A percentile compares a stretch with the other conserved stretches of the same genome.
Evolutionary conservation across 2,329 filamentous ascomycete genomes (phyloP).

Genomic region (Calonectria honghensis): DNA sequence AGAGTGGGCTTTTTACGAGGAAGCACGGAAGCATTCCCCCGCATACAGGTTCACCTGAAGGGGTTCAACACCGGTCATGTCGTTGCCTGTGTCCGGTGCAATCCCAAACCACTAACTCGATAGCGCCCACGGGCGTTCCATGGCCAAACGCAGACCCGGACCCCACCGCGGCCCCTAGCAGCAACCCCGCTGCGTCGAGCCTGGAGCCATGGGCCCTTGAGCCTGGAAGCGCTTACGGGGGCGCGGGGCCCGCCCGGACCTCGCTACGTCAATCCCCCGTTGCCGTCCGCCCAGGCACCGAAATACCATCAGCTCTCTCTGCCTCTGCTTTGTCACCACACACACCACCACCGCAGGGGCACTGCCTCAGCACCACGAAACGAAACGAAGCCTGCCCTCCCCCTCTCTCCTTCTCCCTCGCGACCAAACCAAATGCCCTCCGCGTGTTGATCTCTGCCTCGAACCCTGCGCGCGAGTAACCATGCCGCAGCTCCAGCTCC

Average conservation of each 20-base stretch:
- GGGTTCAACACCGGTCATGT: background rate
- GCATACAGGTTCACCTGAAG: background rate
- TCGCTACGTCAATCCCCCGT: slow-evolving; percentile 25
- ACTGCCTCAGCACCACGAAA: slow-evolving; percentile 1
- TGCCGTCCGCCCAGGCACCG: slow-evolving; percentile 45
- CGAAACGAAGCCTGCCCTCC: background rate
- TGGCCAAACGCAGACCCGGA: background rate
- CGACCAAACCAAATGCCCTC: slow-evolving; percentile 13
- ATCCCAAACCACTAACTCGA: background rate
- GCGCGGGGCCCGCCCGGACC: slow-evolving; percentile 18
- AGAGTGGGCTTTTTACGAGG: background rate
- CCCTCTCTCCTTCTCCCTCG: background rate
- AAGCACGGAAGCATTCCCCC: background rate
- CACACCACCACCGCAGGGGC: slow-evolving; percentile 19
- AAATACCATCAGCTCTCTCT: slow-evolving; percentile 26
- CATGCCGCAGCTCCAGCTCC: slow-evolving; percentile 56
- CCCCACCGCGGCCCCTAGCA: slow-evolving; percentile 43
- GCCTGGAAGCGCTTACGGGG: slow-evolving; percentile 38
- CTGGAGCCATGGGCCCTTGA: background rate
- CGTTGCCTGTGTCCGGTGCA: background rate
- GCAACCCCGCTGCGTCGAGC: slow-evolving; percentile 34
- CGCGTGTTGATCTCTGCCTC: slow-evolving; percentile 3
- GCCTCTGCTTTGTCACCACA: slow-evolving; percentile 28
- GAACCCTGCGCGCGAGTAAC: slow-evolving; percentile 48
- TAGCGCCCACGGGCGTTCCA: background rate